A percentile compares a stretch with the other conserved stretches of the same genome.
phyloP scores from a whole-genome alignment of 768 basidiomycete species.

The Pulveroboletus sp. region DNA sequence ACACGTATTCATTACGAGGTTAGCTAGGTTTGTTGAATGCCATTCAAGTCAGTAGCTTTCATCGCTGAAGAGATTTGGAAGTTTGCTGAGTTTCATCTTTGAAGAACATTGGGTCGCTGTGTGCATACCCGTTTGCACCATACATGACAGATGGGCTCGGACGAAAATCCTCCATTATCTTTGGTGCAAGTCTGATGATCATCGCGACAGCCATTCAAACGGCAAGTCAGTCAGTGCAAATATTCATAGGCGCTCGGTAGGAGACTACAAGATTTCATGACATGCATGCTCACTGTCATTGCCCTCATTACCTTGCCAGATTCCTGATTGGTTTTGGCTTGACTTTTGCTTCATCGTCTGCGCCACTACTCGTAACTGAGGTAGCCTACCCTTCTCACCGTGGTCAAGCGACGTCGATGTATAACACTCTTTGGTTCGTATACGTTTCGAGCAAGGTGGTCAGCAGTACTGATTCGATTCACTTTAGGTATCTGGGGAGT shows the following conservation, averaged over 20 bases:
- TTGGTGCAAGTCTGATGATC: not conserved
- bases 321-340: not conserved
- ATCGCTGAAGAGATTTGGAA: too few relatives aligned
- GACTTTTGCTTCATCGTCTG: not conserved
- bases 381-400: not conserved
- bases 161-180: not conserved
- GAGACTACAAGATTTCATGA: not conserved
- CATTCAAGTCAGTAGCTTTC: conserved; percentile 29
- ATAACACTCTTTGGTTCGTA: not conserved
- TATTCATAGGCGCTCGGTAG: not conserved
- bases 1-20: not conserved
- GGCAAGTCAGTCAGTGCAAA: not conserved
- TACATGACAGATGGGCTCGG: not conserved
- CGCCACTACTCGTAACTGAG: not conserved
- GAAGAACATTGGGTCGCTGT: conserved; percentile 9
- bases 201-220: not conserved
- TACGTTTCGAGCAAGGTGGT: not conserved
- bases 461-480: not conserved
- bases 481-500: not conserved
- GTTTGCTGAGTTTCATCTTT: not conserved
- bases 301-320: not conserved
- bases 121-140: not conserved
- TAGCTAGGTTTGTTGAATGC: conserved; percentile 35
- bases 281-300: not conserved
- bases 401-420: not conserved